Conservation (phyloP, 176 grass and related monocot genomes). For the Rhynchospora breviuscula region DNA sequence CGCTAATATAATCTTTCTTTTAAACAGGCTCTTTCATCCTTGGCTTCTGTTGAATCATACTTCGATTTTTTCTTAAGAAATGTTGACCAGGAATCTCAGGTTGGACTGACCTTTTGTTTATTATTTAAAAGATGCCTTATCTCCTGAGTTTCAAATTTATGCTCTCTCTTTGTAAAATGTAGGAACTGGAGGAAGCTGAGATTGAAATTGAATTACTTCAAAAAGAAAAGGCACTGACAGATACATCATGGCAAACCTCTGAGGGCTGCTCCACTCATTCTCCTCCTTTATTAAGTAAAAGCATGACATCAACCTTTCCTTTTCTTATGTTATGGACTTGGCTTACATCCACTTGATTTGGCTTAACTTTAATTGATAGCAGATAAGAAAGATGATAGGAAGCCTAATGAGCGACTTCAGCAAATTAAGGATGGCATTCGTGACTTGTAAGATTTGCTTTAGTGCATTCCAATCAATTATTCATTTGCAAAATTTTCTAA, state of each 20-base stretch:
- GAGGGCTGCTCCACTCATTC: constrained; percentile 30
- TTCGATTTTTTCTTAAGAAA: constrained; percentile 79
- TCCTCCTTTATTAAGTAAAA: constrained; percentile 7
- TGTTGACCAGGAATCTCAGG: constrained; percentile 60
- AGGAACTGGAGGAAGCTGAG: constrained; percentile 97
- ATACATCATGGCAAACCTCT: constrained; percentile 15
- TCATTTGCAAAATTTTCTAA: neutral
- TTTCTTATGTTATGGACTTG: neutral
- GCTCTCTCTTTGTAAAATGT: constrained; percentile 24
- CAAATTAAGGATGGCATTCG: constrained; percentile 61
- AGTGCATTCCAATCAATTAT: constrained; percentile 20
- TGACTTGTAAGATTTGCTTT: constrained; percentile 62
- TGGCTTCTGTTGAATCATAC: constrained; percentile 73
- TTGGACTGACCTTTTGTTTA: constrained; percentile 33
- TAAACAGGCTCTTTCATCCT: constrained; percentile 64
- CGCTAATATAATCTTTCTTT: constrained; percentile 27
- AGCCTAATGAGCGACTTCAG: constrained; percentile 53
- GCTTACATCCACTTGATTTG: neutral
- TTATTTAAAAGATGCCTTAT: constrained; percentile 1
- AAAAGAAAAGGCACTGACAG: constrained; percentile 47
- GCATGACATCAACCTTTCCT: neutral
- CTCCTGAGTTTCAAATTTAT: constrained; percentile 14
- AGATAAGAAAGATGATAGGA: constrained; percentile 52
- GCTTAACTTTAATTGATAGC: constrained; percentile 28
- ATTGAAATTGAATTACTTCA: constrained; percentile 85